Conservation (phyloP, 2,329 filamentous ascomycete genomes). For the Elsinoe fawcettii region DNA sequence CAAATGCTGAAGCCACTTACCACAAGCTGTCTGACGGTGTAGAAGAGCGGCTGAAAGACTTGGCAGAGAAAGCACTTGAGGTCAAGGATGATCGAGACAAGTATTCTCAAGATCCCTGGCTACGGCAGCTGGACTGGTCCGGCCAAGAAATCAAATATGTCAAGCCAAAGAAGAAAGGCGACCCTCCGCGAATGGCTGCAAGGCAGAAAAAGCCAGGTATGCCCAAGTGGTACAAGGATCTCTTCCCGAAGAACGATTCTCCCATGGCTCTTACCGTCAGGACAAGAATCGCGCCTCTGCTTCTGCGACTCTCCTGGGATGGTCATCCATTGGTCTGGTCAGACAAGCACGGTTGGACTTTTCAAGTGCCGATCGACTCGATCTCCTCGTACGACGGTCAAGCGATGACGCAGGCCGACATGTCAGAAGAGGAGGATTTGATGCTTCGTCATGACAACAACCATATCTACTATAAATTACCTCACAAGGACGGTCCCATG, state of each 20-base stretch:
- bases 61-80: slow-evolving; percentile 70
- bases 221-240: slow-evolving; percentile 92
- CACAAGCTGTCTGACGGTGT: slow-evolving; percentile 69
- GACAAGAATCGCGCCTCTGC: slow-evolving; percentile 75
- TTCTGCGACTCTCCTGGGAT: slow-evolving; percentile 82
- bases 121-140: slow-evolving; percentile 90
- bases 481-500: slow-evolving; percentile 87
- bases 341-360: slow-evolving; percentile 87
- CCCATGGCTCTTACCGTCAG: slow-evolving; percentile 75
- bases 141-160: slow-evolving; percentile 86
- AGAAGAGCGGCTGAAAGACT: slow-evolving; percentile 60
- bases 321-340: slow-evolving; percentile 88
- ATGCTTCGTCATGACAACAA: slow-evolving; percentile 57
- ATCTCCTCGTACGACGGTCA: slow-evolving; percentile 59
- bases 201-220: slow-evolving; percentile 90
- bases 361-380: slow-evolving; percentile 61
- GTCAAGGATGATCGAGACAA: slow-evolving; percentile 61
- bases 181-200: slow-evolving; percentile 67
- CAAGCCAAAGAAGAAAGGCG: slow-evolving; percentile 81
- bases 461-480: slow-evolving; percentile 79
- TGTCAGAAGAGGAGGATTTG: slow-evolving; percentile 64
- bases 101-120: slow-evolving; percentile 78
- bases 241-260: slow-evolving; percentile 62
- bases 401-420: slow-evolving; percentile 66
- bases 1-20: slow-evolving; percentile 79